Conservation (phyloP, 2,329 filamentous ascomycete species). For the Stachybotrys echinatus region DNA sequence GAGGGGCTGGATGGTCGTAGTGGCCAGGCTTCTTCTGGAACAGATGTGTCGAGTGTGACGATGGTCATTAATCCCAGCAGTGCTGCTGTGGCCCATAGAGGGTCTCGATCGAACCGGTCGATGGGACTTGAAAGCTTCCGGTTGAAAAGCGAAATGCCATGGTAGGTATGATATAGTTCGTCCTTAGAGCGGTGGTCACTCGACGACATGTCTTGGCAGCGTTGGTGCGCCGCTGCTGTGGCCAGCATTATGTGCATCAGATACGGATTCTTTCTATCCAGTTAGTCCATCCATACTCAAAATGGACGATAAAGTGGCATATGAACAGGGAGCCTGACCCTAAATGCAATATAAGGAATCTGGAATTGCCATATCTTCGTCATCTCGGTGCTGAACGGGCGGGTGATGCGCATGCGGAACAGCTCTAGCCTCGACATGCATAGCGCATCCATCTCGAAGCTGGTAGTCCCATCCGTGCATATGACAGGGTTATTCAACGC, state of each 20-base stretch:
- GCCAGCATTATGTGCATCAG: slow-evolving; percentile 41
- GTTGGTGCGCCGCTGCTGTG: slow-evolving; percentile 34
- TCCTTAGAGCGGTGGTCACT: slow-evolving; percentile 20
- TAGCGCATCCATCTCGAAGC: background rate
- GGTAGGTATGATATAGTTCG: background rate
- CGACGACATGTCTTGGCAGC: slow-evolving; percentile 18
- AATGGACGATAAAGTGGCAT: no score
- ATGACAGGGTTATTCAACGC: background rate
- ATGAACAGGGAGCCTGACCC: no score
- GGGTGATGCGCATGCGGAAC: background rate
- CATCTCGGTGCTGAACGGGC: background rate
- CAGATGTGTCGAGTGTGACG: background rate
- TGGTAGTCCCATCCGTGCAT: background rate
- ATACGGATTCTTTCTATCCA: slow-evolving; percentile 32
- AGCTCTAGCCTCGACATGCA: background rate
- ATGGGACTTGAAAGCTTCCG: background rate
- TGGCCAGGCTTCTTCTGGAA: background rate
- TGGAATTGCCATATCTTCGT: background rate
- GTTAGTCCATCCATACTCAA: no score
- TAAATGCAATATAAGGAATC: background rate
- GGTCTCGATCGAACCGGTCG: background rate
- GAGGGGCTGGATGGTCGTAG: background rate
- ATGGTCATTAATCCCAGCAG: background rate
- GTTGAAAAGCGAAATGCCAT: background rate
- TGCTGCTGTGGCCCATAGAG: background rate